phyloP scores from a whole-genome alignment of 805 yeast genomes.

The Starmerella sirachaensis region DNA sequence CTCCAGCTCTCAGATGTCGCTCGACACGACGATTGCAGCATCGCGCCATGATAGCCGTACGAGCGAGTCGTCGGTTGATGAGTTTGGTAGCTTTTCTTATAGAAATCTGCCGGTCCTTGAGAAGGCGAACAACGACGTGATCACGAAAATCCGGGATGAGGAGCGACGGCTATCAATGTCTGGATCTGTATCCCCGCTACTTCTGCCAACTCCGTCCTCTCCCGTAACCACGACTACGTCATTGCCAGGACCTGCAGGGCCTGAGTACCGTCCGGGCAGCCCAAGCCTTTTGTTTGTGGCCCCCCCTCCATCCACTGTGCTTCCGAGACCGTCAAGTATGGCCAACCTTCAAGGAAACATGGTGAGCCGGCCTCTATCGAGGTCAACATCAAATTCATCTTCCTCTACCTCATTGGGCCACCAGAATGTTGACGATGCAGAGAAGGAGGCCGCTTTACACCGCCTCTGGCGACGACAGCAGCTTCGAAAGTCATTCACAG shows the following conservation, averaged over 20 bases:
- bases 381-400: conserved; percentile 1
- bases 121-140: conserved; percentile 85
- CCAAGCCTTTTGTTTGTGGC: conserved; percentile 2
- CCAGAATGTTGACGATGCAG: conserved; percentile 11
- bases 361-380: too few species aligned
- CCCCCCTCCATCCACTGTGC: conserved; percentile 1
- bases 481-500: conserved; percentile 14
- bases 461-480: conserved; percentile 20
- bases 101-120: conserved; percentile 82
- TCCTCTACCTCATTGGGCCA: conserved; percentile 1
- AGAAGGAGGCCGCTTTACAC: conserved; percentile 16
- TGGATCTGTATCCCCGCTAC: conserved; percentile 24
- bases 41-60: conserved; percentile 11
- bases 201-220: conserved; percentile 11
- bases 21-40: neutral
- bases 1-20: neutral
- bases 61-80: conserved; percentile 15
- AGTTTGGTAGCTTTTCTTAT: conserved; percentile 88
- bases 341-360: neutral
- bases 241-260: neutral
- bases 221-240: too few species aligned
- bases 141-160: conserved; percentile 73
- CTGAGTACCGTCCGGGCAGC: conserved; percentile 5
- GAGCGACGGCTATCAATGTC: conserved; percentile 35
- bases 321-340: conserved; percentile 1